Percentiles rank a stretch among this genome's conserved stretches.
These are phyloP conservation scores for Fusarium protoensiforme DNA, from an alignment of 2,329 filamentous ascomycete genomes.

Conservation along the genomic window DNA sequence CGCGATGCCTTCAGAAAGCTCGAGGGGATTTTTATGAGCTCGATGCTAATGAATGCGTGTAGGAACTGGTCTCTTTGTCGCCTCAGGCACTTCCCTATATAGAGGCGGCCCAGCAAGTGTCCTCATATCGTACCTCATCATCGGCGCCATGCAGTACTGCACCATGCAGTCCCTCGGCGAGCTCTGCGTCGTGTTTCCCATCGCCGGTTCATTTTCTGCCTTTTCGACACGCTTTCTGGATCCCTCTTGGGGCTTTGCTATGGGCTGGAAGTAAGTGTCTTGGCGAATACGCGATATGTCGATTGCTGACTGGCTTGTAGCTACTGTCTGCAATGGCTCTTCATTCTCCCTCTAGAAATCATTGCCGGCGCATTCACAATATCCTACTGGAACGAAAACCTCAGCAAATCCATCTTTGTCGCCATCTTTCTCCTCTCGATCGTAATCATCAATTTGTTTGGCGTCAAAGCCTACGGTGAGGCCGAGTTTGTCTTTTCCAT, in stretches of 20 bases:
- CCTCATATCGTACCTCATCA: conserved; percentile 78
- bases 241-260: conserved; percentile 93
- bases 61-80: conserved; percentile 89
- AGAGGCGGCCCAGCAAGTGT: conserved; percentile 83
- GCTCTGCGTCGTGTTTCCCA: conserved; percentile 88
- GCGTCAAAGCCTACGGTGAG: conserved; percentile 89
- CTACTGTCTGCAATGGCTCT: conserved; percentile 89
- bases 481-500: conserved; percentile 89
- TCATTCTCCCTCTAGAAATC: conserved; percentile 85
- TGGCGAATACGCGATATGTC: rapidly evolving
- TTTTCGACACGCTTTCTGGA: conserved; percentile 96
- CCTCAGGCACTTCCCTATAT: conserved; percentile 77
- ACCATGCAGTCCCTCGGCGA: conserved; percentile 93
- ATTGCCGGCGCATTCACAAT: conserved; percentile 88
- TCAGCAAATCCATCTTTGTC: conserved; percentile 81
- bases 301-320: conserved; percentile 51
- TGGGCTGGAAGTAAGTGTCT: conserved; percentile 85
- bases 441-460: conserved; percentile 85
- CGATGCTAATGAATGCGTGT: neutral
- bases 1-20: neutral
- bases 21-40: neutral
- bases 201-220: conserved; percentile 90
- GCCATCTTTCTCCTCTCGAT: conserved; percentile 82
- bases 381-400: conserved; percentile 76
- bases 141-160: conserved; percentile 90